Evolutionary conservation across 1,284 basidiomycete species (phyloP), one percentile per base, ranked within the genome.

Genomic region (Puccinia coronata): DNA sequence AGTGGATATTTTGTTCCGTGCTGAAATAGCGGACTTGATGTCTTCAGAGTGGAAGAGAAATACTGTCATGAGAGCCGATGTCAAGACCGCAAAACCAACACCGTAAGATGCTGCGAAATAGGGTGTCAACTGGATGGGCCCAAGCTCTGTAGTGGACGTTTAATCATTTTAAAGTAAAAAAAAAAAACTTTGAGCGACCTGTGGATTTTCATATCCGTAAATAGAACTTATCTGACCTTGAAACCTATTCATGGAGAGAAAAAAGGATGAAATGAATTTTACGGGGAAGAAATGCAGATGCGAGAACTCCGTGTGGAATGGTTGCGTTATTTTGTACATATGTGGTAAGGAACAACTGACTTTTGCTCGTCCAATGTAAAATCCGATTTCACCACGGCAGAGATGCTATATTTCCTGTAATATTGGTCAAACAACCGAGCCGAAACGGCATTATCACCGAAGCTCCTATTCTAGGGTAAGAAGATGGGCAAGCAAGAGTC

Each of bases 31-130:
- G 1, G 69, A 41, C 34, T 70, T 71, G 43, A 80, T 63, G 59
- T 80, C 78, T 18, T 80, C 70, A 57, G 65, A 80, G 47, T 80
- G 78, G 31, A 80, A 80, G n/a, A 80, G 39, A 39, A 80, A 72
- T n/a, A 80, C 78, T 14, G 78, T 72, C 36, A 63, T 25, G 3
- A 80, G 57, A 49, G 78, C 78, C 23, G 78, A 80, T 5, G 78
- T 80, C 25, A 80, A 71, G 25, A 80, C 78, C 23, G 78, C 78
- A 51, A 80, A 80, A 31, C 78, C 73, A 25, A 80, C 70, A 5
- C 78, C 78, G 36, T 80, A 80, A 2, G 78, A 80, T n/a, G 34
- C 36, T 47, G 78, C 78, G 49, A 80, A 80, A 47, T 80, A 80
- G 23, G 78, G 78, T 4, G 78, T 80, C 34, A 80, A 72, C 59